Conservation (phyloP, 139 green algal genomes). For the Protoeuglena noctilucae region DNA sequence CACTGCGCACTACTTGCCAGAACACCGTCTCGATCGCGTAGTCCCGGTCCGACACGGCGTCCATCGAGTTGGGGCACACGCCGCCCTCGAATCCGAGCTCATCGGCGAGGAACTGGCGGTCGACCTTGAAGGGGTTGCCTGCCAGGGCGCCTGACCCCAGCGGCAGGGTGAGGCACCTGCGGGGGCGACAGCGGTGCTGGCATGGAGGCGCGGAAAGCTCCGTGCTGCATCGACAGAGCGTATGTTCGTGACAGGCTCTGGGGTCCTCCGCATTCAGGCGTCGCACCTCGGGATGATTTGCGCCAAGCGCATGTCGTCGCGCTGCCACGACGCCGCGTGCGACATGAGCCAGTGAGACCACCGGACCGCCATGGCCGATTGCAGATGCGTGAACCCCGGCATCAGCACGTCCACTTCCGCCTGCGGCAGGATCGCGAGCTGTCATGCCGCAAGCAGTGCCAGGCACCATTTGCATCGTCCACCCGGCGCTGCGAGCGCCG, state of each 20-base stretch:
- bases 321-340: constrained; percentile 78
- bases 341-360: constrained; percentile 89
- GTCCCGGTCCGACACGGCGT: constrained; percentile 88
- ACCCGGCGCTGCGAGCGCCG: too few species aligned
- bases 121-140: constrained; percentile 87
- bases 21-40: constrained; percentile 86
- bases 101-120: constrained; percentile 48
- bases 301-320: constrained; percentile 75
- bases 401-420: constrained; percentile 77
- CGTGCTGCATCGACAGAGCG: too few species aligned
- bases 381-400: constrained; percentile 93
- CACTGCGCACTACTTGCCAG: too few species aligned
- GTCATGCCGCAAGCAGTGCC: too few species aligned
- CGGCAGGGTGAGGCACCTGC: neutral
- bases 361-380: constrained; percentile 83
- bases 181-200: too few species aligned
- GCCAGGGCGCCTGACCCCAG: constrained; percentile 66
- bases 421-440: too few species aligned
- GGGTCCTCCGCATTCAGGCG: too few species aligned
- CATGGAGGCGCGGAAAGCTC: too few species aligned
- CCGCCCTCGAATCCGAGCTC: constrained; percentile 55
- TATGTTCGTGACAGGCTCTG: too few species aligned
- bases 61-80: constrained; percentile 88
- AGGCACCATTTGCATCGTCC: too few species aligned
- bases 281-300: constrained; percentile 71